Base-by-base conservation (phyloP, 306 rosid species). In the Cucurbita pepo region DNA sequence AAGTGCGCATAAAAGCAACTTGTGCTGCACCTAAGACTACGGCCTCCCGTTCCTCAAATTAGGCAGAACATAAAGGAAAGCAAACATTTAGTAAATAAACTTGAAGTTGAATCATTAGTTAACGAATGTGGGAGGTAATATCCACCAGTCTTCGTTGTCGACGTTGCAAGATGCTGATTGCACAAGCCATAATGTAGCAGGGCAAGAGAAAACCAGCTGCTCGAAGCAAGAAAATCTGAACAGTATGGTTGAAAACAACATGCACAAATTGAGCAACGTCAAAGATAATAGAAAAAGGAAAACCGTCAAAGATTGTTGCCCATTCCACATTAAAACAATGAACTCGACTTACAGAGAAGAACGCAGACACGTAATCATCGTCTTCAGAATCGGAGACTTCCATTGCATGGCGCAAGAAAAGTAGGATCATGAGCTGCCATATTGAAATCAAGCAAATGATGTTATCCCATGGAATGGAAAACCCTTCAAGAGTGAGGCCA, bases 131-230 rank as follows among this genome's bases (percentile, higher is more conserved):
- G 55, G 67, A 38, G 72, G 58, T 14, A 64, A 74, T 30, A 59
- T 83, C 72, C 18, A 95, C 99, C 84, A 86, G 99, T 91, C 96
- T 89, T 79, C 90, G 99, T 64, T 96, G 91, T 58, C 96, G 84
- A 11, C 91, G 97, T 81, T 95, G 99, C 88, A 95, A 85, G 77
- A 95, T 85, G 79, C 92, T 89, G 83, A 95, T 85, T 76, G 96
- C 99, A 90, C 99, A 95, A 74, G 99, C 97, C 97, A 95, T 95
- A 18, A 95, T 89, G 76, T 95, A 95, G 86, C 96, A 95, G 75
- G 99, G 99, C 78, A 95, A 85, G 58, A 95, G 91, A 88, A 91
- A 95, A 43, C 99, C 95, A 82, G 96, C 97, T 38, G 95, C 97
- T 21, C 96, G 87, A 73, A 95, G 97, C 84, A 95, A 82, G 88